Base-by-base conservation (phyloP, 257 asterid species). In the Forsythia suspensa region DNA sequence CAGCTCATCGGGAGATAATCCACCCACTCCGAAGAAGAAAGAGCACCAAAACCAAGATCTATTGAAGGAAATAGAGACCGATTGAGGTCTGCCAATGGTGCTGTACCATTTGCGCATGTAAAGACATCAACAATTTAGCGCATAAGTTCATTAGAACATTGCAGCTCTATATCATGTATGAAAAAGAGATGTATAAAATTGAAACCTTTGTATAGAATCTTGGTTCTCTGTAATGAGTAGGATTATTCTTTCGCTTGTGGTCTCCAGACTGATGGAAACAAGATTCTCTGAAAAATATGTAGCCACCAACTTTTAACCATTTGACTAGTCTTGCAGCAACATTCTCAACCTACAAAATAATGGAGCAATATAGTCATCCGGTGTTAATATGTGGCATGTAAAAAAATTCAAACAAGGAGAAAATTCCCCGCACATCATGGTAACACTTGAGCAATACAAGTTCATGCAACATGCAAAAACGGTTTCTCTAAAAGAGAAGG, bases 201-300 rank as follows among this genome's bases (percentile, higher is more conserved):
- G 16, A 66, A 74, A 96, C 99, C 99, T 94, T 92, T 68, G 97
- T 94, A 80, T 96, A 96, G 82, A 81, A 96, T 72, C 99, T 92
- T 66, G 99, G 99, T 71, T 91, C 97, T 39, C 99, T 97, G 79
- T 94, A 96, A 86, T 96, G 98, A 42, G 97, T 94, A 55, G 98
- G 99, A 81, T 96, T 90, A 78, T 69, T 82, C 86, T 90, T 94
- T 81, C 97, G 83, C 83, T 92, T 94, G 91, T 92, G 96, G 77
- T 94, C 97, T 29, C 98, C 99, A 43, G 99, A 94, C 73, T 90
- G 98, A 84, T 96, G 98, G 86, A 96, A 96, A 84, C 98, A 96
- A 15, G 99, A 96, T 70, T 96, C 99, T 74, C 99, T 86, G 86
- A 96, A 96, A 86, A 92, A 94, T 78, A 96, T 87, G 89, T 78